Base-by-base conservation (phyloP, 1,284 basidiomycete genomes). In the Pulveroboletus sp. region DNA sequence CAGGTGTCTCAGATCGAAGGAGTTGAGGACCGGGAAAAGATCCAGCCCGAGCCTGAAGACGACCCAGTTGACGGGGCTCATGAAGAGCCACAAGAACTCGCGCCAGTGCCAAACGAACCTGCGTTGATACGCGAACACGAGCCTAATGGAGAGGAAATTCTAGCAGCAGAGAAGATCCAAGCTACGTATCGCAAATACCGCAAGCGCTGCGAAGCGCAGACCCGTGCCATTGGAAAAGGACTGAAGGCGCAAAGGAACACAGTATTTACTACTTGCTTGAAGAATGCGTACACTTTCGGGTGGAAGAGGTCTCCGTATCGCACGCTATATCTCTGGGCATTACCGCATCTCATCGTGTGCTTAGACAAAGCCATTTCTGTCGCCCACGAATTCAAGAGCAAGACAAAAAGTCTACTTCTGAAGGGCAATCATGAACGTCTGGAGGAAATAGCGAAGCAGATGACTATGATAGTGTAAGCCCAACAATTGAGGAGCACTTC, bases 311-410 rank as follows among this genome's bases (percentile, higher is more conserved):
- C 58, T 14, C 62, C 57, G 22, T 83, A 84, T 60, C 75, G 75
- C 20, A 55, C 71, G 3, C 66, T 81, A 17, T 81, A 78, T 64
- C 71, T 82, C 4, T 81, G 81, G 2, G 77, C 80, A 9, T 67
- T 85, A 6, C 81, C 83, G 1, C 78, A 77, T 58, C 65, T 81
- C 5, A 70, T 82, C 24, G 65, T 78, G 4, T 80, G 74, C 56
- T 71, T 85, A n/a, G 76, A 82, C 25, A 62, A 68, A 22, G 67
- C 74, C 12, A 66, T 72, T 12, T 49, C 59, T 1, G 52, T 70
- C 24, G 63, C 73, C 2, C 57, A 67, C 36, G 59, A 67, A 2
- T 61, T 62, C 20, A 81, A 79, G 63, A 64, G 43, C 11, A 60
- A 64, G 24, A 73, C 70, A 3, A 79, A 74, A 60, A 65, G 72